Evolutionary conservation across 306 rosid species (phyloP).

Genomic region (Inga laurina): DNA sequence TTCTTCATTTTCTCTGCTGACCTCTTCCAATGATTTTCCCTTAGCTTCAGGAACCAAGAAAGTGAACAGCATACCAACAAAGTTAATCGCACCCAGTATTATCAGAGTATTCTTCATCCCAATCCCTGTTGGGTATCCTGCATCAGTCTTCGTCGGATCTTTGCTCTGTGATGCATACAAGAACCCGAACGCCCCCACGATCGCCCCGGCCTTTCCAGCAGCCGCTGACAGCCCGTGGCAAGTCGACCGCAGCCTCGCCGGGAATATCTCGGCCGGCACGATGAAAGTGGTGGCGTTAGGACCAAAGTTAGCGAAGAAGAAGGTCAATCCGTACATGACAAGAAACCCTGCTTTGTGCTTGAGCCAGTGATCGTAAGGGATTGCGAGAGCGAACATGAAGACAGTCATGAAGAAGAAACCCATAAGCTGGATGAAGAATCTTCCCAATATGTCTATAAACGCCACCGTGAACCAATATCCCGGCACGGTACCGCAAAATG

Average conservation of each 20-base stretch:
- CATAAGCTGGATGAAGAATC: slow-evolving; percentile 41
- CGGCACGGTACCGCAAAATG: slow-evolving; percentile 50
- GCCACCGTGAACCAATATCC: slow-evolving; percentile 57
- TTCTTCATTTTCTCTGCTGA: slow-evolving; percentile 35
- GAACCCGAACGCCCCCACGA: slow-evolving; percentile 52
- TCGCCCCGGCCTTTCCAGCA: slow-evolving; percentile 43
- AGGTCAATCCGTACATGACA: slow-evolving; percentile 41
- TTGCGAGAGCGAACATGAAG: slow-evolving; percentile 40
- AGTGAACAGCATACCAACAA: slow-evolving; percentile 39
- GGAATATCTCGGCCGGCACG: slow-evolving; percentile 35
- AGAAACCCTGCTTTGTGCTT: slow-evolving; percentile 32
- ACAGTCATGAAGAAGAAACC: slow-evolving; percentile 52
- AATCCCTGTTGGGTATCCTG: slow-evolving; percentile 46
- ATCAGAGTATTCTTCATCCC: slow-evolving; percentile 51
- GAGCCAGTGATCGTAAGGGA: slow-evolving; percentile 40
- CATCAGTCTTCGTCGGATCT: slow-evolving; percentile 32
- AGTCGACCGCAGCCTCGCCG: slow-evolving; percentile 45
- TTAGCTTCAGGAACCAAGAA: slow-evolving; percentile 44
- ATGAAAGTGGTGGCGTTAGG: slow-evolving; percentile 49
- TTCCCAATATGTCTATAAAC: slow-evolving; percentile 42
- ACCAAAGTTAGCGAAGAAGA: slow-evolving; percentile 61
- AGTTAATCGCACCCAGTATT: slow-evolving; percentile 31
- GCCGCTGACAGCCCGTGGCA: slow-evolving; percentile 52
- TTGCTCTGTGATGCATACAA: slow-evolving; percentile 48
- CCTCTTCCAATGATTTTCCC: slow-evolving; percentile 33